A percentile compares a stretch with the other conserved stretches of the same genome.
Evolutionary conservation across 2,329 filamentous ascomycete genomes (phyloP).

Genomic region (Colletotrichum lupini): DNA sequence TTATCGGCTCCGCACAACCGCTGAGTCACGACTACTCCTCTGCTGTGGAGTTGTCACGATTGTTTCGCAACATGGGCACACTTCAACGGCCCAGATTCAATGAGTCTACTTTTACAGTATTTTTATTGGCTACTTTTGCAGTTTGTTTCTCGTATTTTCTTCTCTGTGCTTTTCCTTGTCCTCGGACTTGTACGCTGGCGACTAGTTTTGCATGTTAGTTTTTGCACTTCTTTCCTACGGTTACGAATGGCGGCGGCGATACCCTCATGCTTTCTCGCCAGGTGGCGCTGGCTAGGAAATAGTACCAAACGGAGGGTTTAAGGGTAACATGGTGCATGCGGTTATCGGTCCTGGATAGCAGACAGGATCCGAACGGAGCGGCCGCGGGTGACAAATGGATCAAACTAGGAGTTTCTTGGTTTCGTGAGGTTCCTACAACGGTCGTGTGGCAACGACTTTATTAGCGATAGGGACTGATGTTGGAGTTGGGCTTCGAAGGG

Average conservation of each 20-base stretch:
- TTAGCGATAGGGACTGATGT: neutral
- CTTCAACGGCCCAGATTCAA: conserved; percentile 17
- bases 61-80: conserved; percentile 3
- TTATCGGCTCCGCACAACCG: conserved; percentile 21
- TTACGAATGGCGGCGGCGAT: conserved; percentile 24
- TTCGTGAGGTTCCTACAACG: neutral
- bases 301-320: neutral
- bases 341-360: conserved; percentile 27
- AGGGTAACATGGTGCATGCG: conserved; percentile 1
- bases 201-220: neutral
- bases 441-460: conserved; percentile 13
- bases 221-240: neutral
- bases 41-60: neutral
- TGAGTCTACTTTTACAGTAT: neutral
- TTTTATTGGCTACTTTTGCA: neutral
- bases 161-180: neutral
- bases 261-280: conserved; percentile 34
- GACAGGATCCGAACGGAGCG: conserved; percentile 18
- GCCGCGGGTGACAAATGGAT: conserved; percentile 2
- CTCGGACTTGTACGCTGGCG: conserved; percentile 19
- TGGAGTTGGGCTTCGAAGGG: conserved; percentile 26
- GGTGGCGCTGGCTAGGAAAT: conserved; percentile 34
- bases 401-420: conserved; percentile 17
- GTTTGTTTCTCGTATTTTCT: neutral
- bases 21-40: conserved; percentile 5